phyloP scores from a whole-genome alignment of 176 grass and related monocot species.

The Musa schizocarpa region DNA sequence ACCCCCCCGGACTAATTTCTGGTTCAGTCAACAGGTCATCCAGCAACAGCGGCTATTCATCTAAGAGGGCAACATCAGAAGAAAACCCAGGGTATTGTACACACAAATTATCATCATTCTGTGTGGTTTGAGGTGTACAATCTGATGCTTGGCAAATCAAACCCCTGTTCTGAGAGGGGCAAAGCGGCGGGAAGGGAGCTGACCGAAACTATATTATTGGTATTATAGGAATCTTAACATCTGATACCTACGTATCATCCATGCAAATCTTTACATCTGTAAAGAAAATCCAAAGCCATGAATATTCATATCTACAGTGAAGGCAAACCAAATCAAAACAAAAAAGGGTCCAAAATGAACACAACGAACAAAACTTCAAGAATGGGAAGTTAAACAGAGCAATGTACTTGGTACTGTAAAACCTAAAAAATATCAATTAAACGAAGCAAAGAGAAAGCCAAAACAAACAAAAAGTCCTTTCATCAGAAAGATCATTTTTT shows the following conservation, averaged over 20 bases:
- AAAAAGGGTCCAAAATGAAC: too few species aligned
- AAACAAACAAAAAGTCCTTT: too few species aligned
- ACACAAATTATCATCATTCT: conserved; percentile 37
- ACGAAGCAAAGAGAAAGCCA: too few species aligned
- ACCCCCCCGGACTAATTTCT: conserved; percentile 29
- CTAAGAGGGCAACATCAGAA: conserved; percentile 2
- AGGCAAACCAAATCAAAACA: too few species aligned
- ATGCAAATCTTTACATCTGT: conserved; percentile 15
- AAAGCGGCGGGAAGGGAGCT: conserved; percentile 73
- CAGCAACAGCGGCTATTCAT: conserved; percentile 60
- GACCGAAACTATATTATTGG: conserved; percentile 35
- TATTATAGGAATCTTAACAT: neutral
- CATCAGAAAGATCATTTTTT: too few species aligned
- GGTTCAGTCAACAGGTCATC: conserved; percentile 65
- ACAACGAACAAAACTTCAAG: too few species aligned
- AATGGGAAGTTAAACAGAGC: too few species aligned
- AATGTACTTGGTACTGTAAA: too few species aligned
- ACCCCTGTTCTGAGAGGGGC: conserved; percentile 34
- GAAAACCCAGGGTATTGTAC: conserved; percentile 24
- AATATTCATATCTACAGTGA: too few species aligned
- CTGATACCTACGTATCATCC: neutral
- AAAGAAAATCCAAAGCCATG: neutral
- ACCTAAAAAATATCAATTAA: too few species aligned
- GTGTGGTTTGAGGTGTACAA: conserved; percentile 31
- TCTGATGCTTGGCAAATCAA: conserved; percentile 21